These are phyloP conservation scores for Gloeostereum incarnatum DNA, from an alignment of 768 basidiomycete species.

Conservation along the genomic window DNA sequence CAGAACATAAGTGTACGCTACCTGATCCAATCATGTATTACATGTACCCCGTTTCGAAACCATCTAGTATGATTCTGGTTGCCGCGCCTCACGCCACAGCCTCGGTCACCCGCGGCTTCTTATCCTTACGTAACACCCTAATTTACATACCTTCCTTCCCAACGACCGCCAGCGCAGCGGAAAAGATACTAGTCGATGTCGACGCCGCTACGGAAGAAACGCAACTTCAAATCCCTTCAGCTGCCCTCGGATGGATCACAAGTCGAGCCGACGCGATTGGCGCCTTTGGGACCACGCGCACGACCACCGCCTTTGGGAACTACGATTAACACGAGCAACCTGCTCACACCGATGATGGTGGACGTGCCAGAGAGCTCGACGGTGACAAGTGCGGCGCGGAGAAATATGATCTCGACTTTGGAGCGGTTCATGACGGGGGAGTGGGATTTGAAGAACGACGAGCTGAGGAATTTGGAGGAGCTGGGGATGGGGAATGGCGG, in stretches of 20 bases:
- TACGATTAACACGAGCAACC: conserved; percentile 23
- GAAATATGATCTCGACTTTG: conserved; percentile 75
- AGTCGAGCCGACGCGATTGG: conserved; percentile 37
- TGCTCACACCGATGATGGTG: conserved; percentile 46
- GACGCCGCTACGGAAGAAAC: conserved; percentile 78
- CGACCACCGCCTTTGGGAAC: conserved; percentile 69
- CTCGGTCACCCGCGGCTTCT: too few species aligned
- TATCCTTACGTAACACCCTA: too few species aligned
- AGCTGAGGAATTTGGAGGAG: conserved; percentile 84
- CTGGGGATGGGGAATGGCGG: conserved; percentile 96
- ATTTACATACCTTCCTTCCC: too few species aligned
- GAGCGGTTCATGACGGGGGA: conserved; percentile 83
- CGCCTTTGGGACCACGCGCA: conserved; percentile 50
- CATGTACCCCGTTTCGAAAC: too few species aligned
- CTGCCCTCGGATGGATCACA: conserved; percentile 31
- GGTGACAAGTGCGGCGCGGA: conserved; percentile 37
- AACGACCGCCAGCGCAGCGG: too few species aligned
- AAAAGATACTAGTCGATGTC: too few species aligned
- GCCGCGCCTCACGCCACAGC: too few species aligned
- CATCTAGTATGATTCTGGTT: too few species aligned
- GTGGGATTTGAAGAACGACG: conserved; percentile 79
- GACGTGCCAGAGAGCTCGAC: conserved; percentile 41
- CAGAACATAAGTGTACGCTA: too few species aligned
- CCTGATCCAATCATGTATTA: too few species aligned
- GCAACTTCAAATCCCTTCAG: conserved; percentile 83